Conservation (phyloP, 2,329 filamentous ascomycete species). For the Pseudocercospora vitis region DNA sequence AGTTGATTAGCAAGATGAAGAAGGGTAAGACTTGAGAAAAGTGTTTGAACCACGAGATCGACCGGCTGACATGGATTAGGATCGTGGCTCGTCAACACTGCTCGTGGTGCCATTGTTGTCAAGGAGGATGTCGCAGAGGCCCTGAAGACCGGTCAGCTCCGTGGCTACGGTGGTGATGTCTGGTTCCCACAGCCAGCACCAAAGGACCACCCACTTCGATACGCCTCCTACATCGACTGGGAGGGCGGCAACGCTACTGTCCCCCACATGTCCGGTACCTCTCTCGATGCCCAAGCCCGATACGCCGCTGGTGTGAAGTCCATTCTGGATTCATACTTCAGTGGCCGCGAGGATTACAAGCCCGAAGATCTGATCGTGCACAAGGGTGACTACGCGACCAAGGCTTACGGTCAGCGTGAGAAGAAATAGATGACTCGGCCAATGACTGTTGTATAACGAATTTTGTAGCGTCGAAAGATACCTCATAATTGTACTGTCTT, state of each 20-base stretch:
- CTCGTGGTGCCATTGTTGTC: conserved; percentile 96
- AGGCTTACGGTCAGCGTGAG: conserved; percentile 75
- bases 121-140: conserved; percentile 98
- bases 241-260: conserved; percentile 98
- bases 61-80: conserved; percentile 50
- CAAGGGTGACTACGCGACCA: conserved; percentile 89
- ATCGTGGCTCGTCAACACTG: conserved; percentile 97
- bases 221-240: conserved; percentile 82
- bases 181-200: conserved; percentile 99
- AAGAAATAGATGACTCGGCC: conserved; percentile 18
- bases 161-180: conserved; percentile 83
- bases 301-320: conserved; percentile 63
- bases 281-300: conserved; percentile 93
- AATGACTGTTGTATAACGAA: conserved; percentile 15
- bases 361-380: conserved; percentile 88
- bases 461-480: conserved; percentile 18
- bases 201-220: conserved; percentile 87
- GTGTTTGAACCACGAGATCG: not conserved
- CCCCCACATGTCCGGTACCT: conserved; percentile 97
- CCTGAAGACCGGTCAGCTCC: conserved; percentile 85
- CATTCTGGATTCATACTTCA: conserved; percentile 90
- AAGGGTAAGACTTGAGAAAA: conserved; percentile 57
- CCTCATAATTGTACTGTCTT: conserved; percentile 11
- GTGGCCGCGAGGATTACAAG: conserved; percentile 81
- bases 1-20: conserved; percentile 99